Conservation (phyloP, 176 grass and related monocot species). For the Triticum dicoccoides region DNA sequence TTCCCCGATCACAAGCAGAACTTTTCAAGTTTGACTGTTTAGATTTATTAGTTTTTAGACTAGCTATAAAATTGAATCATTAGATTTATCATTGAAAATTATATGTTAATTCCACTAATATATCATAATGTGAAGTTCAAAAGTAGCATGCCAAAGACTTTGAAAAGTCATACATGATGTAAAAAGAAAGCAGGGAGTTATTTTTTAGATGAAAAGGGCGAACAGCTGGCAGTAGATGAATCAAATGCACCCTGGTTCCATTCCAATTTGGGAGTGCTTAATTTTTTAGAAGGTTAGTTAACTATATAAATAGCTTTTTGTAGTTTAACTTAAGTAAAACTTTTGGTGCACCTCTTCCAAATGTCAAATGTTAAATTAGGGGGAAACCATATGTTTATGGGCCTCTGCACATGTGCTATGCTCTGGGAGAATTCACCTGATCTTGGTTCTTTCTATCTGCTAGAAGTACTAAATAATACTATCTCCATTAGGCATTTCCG, state of each 20-base stretch:
- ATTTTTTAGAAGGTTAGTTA: neutral
- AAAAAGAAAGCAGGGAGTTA: neutral
- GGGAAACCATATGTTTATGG: constrained; percentile 1
- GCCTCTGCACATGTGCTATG: constrained; percentile 1
- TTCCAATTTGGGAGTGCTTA: neutral
- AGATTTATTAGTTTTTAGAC: neutral
- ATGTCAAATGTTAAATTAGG: neutral
- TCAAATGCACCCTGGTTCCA: neutral
- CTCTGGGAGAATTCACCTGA: constrained; percentile 1
- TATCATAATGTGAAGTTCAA: neutral
- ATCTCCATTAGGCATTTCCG: neutral
- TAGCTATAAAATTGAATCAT: neutral
- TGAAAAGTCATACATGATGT: neutral
- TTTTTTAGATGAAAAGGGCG: neutral
- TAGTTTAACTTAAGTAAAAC: neutral
- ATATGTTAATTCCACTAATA: neutral
- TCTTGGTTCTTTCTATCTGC: neutral
- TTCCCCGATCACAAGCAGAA: neutral
- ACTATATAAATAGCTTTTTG: neutral
- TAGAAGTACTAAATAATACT: neutral
- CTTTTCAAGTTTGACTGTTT: neutral
- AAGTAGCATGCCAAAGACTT: neutral
- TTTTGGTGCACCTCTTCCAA: neutral
- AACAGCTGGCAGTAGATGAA: neutral
- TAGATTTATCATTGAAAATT: neutral